Conservation (phyloP, 139 green algal species). For the Pleodorina starrii region DNA sequence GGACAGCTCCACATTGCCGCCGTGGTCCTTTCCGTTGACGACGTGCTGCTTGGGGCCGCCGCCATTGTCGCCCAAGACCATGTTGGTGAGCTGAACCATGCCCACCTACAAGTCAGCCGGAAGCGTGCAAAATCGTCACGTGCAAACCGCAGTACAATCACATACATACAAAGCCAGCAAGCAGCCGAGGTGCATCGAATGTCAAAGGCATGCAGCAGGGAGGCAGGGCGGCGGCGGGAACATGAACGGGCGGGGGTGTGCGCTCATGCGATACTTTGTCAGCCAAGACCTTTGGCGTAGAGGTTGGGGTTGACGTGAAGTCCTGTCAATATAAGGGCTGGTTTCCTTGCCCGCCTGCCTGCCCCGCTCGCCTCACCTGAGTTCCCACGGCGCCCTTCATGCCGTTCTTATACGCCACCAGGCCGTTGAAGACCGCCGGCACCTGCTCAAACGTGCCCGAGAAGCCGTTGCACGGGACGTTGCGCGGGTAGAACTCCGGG, state of each 20-base stretch:
- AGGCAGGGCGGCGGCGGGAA: no score
- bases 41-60: slow-evolving; percentile 61
- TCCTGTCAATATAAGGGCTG: no score
- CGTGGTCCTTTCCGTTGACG: slow-evolving; percentile 76
- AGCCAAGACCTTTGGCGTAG: no score
- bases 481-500: slow-evolving; percentile 66
- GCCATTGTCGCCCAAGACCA: slow-evolving; percentile 70
- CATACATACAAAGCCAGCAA: no score
- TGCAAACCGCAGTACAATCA: no score
- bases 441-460: slow-evolving; percentile 14
- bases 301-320: no score
- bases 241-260: no score
- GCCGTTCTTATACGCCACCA: slow-evolving; percentile 77
- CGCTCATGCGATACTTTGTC: no score
- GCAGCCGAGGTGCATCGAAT: no score
- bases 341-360: no score
- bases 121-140: not conserved
- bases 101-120: slow-evolving; percentile 43
- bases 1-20: slow-evolving; percentile 64
- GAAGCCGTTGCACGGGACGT: slow-evolving; percentile 47
- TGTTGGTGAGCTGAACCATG: slow-evolving; percentile 63
- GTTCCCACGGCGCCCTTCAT: slow-evolving; percentile 70
- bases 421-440: slow-evolving; percentile 61
- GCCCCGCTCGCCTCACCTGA: slow-evolving; percentile 42
- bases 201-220: no score